Percentiles rank a stretch among this genome's conserved stretches.
Evolutionary conservation across 1,284 basidiomycete species (phyloP).

Genomic region (Ganoderma sp.): DNA sequence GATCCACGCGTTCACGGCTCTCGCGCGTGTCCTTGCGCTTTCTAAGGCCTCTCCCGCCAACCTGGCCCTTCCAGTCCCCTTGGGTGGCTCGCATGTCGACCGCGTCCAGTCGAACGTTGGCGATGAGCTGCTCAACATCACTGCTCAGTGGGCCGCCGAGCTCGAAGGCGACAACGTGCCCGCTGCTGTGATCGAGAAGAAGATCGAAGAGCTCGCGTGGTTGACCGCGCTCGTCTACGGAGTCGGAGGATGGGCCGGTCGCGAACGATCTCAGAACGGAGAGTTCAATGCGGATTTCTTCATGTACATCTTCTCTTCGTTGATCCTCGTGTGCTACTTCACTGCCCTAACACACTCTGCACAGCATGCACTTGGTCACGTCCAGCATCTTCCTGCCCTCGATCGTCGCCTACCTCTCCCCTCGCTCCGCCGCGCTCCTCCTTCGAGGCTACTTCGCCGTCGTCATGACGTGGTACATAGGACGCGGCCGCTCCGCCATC

Average conservation of each 20-base stretch:
- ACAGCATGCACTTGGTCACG: conserved; percentile 53
- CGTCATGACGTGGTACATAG: conserved; percentile 45
- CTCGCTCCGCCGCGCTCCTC: conserved; percentile 41
- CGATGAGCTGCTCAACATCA: conserved; percentile 48
- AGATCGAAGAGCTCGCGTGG: conserved; percentile 53
- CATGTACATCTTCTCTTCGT: conserved; percentile 18
- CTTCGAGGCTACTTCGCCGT: conserved; percentile 47
- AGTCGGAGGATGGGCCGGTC: conserved; percentile 43
- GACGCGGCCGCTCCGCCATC: conserved; percentile 44
- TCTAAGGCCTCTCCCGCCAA: background rate
- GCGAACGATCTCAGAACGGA: conserved; percentile 24
- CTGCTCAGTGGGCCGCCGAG: conserved; percentile 54
- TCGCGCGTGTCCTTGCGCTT: conserved; percentile 8
- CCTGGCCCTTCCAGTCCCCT: conserved; percentile 8
- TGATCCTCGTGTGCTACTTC: no score
- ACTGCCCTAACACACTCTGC: no score
- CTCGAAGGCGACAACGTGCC: conserved; percentile 36
- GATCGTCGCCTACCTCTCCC: conserved; percentile 37
- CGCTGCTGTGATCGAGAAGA: conserved; percentile 44
- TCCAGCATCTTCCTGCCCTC: conserved; percentile 52
- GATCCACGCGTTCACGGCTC: conserved; percentile 8
- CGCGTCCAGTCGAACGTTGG: conserved; percentile 39
- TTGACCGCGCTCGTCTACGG: conserved; percentile 46
- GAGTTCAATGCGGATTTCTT: conserved; percentile 49
- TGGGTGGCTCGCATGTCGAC: conserved; percentile 36